Base-by-base conservation (phyloP, 257 asterid species). In the Anisodus tanguticus region DNA sequence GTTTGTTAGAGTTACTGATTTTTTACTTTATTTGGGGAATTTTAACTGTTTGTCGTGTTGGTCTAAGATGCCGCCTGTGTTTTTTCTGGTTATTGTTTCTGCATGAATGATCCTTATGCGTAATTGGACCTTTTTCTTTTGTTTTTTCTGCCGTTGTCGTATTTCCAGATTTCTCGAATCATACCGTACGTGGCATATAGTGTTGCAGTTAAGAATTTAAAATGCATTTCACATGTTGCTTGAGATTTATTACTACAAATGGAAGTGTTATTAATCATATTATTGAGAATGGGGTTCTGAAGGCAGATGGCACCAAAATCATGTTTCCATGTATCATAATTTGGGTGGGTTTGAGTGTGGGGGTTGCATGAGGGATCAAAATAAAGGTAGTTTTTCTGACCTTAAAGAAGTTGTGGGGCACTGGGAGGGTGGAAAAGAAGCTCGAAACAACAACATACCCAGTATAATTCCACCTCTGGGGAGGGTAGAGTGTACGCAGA, bases 11-110 rank as follows among this genome's bases (percentile, higher is more conserved):
- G 63, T 77, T 53, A 17, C 49, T 53, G 39, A 51, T 16, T 22
- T 77, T 8, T 77, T 51, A 77, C 82, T 53, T 51, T 77, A 53
- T 77, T 76, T 53, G 31, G 13, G 64, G 64, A 22, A 16, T 74
- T 53, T 74, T 53, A 26, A 49, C 31, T 8, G 31, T 77, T 77
- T 77, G 82, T 77, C 64, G 47, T 77, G 64, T 77, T 53, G 62
- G 64, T 16, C 82, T 77, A 77, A 53, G 22, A 26, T 53, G 16
- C 49, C 1, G 9, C 64, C 62, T 31, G 63, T 35, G 49, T 53
- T 31, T 77, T 77, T 64, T 77, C 82, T 53, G 49, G 49, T 77
- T 77, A 17, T 26, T 77, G 82, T 77, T 77, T 55, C 64, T 26
- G 22, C 35, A 77, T 53, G 49, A 53, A 77, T 54, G 64, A 53